A percentile compares a stretch with the other conserved stretches of the same genome.
These are phyloP conservation scores for Capillidium rhysosporum DNA, from an alignment of 371 early-diverging fungal species.

Conservation along the genomic window DNA sequence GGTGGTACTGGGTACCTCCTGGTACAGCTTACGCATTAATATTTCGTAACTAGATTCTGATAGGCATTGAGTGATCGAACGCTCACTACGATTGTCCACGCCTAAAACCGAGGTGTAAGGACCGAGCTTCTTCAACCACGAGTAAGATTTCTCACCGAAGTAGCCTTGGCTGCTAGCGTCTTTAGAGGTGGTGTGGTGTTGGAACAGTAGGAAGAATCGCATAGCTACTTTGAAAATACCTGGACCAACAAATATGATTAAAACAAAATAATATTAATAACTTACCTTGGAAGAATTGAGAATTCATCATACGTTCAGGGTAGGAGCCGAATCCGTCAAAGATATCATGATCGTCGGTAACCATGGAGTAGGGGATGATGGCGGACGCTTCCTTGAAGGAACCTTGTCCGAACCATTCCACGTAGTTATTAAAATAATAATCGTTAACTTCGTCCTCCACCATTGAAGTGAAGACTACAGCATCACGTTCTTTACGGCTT, in stretches of 20 bases:
- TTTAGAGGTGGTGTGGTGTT: slow-evolving; percentile 51
- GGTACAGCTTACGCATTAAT: slow-evolving; percentile 29
- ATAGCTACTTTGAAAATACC: slow-evolving; percentile 39
- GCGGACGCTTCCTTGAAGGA: slow-evolving; percentile 38
- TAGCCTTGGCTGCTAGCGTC: slow-evolving; percentile 34
- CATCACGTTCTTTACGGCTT: slow-evolving; percentile 15
- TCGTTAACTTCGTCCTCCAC: slow-evolving; percentile 32
- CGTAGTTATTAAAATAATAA: slow-evolving; percentile 57
- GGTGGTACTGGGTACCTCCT: slow-evolving; percentile 25
- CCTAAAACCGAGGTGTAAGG: slow-evolving; percentile 38
- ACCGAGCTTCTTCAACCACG: slow-evolving; percentile 30
- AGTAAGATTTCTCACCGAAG: slow-evolving; percentile 26
- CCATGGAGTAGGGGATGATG: slow-evolving; percentile 47
- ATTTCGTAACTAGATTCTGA: slow-evolving; percentile 35
- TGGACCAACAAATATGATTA: not conserved
- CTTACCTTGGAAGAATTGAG: slow-evolving; percentile 22
- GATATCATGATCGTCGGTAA: slow-evolving; percentile 69
- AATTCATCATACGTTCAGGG: slow-evolving; percentile 48
- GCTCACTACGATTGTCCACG: slow-evolving; percentile 60
- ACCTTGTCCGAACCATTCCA: slow-evolving; percentile 39
- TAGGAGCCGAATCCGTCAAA: slow-evolving; percentile 71
- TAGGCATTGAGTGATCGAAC: slow-evolving; percentile 38
- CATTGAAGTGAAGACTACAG: slow-evolving; percentile 20
- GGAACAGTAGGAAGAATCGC: slow-evolving; percentile 68
- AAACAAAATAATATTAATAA: not conserved